Base-by-base conservation (phyloP, 2,329 filamentous ascomycete species). In the Aspergillus pseudoterreus region DNA sequence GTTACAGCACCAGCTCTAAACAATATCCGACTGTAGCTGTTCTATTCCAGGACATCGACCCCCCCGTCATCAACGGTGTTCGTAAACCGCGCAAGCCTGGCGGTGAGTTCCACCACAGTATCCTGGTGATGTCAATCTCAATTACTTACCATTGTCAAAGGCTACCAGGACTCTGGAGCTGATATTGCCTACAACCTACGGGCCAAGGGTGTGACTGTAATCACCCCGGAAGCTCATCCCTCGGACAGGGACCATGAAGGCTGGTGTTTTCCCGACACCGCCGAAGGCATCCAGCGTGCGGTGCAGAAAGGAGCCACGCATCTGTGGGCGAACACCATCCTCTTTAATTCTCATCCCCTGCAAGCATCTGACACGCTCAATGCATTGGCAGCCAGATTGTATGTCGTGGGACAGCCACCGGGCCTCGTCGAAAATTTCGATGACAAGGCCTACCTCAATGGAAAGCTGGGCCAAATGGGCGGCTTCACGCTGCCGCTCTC, bases 241-340 rank as follows among this genome's bases (percentile, higher is more conserved):
- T 57, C 69, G 38, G 68, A 70, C 4, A 49, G 47, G 3, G 51
- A 57, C 2, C 57, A 73, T 4, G 46, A 60, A 32, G 67, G 68
- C 4, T 77, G 74, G 74, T 71, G 67, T 42, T 77, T 75, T 50
- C 68, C 75, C 2, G 75, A 78, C 52, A 74, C 71, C 6, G 71
- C 75, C 51, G 63, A 64, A 3, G 74, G 74, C 1, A 73, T 77
- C n/a, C 42, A 71, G 0, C 51, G 61, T 4, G 76, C 76, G 0
- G 46, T 78, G 1, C 47, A 68, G 2, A 60, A 61, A 35, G 74
- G 75, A 0, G 72, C 73, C 0, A 79, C 72, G 1, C 71, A 76
- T 55, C 60, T 80, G 3, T 80, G 77, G 76, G 75, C 76, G 1
- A 80, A 80, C 54, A 80, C 77, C 0, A 74, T 80, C 38, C 59